Evolutionary conservation across 345 rosid species (phyloP).

Genomic region (Physaria fendleri): DNA sequence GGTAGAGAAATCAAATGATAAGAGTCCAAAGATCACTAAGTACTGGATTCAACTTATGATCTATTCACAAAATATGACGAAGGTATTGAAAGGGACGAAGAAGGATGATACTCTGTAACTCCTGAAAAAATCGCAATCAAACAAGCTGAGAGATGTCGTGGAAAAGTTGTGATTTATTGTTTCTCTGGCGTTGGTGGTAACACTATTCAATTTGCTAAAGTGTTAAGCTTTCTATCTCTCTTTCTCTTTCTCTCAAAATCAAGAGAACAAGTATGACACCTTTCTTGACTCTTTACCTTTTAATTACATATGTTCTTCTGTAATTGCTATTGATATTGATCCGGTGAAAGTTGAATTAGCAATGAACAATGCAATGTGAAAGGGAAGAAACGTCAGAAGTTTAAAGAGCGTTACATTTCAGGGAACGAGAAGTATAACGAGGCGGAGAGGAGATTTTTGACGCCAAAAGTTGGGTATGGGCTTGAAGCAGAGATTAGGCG

Average conservation of each 20-base stretch:
- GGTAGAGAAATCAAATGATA: neutral
- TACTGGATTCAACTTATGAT: constrained; percentile 37
- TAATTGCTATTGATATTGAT: constrained; percentile 45
- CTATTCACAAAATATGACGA: constrained; percentile 41
- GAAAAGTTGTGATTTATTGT: constrained; percentile 34
- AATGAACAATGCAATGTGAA: constrained; percentile 35
- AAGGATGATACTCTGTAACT: constrained; percentile 43
- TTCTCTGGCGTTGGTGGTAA: constrained; percentile 46
- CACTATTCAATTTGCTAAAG: constrained; percentile 41
- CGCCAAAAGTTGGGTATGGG: too few species aligned
- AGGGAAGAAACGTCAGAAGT: too few species aligned
- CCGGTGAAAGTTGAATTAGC: constrained; percentile 32
- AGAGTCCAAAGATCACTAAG: constrained; percentile 9
- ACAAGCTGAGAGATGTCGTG: constrained; percentile 37
- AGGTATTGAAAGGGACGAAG: constrained; percentile 43
- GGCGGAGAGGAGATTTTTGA: too few species aligned
- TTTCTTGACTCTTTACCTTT: too few species aligned
- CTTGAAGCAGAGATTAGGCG: too few species aligned
- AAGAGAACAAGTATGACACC: neutral
- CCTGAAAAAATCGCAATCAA: constrained; percentile 37
- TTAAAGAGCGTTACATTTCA: too few species aligned
- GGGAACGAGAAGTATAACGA: too few species aligned
- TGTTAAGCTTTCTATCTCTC: constrained; percentile 12
- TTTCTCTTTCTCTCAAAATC: too few species aligned
- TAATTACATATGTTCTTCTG: constrained; percentile 27